These are phyloP conservation scores for Elsinoe australis DNA, from an alignment of 2,329 filamentous ascomycete species.

Conservation along the genomic window DNA sequence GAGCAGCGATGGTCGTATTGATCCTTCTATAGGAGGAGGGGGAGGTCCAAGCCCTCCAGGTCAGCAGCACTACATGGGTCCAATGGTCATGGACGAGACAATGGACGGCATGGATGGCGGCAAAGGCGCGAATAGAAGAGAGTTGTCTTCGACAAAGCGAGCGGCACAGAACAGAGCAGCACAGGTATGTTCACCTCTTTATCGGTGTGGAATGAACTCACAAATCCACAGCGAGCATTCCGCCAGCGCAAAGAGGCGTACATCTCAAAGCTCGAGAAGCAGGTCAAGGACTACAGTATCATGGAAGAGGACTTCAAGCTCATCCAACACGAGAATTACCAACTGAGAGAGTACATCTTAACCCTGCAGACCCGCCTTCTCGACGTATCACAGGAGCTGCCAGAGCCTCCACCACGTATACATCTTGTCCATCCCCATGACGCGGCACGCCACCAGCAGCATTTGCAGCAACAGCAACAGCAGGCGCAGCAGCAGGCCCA, in stretches of 20 bases:
- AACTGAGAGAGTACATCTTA: constrained; percentile 85
- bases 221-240: constrained; percentile 67
- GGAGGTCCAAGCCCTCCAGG: constrained; percentile 19
- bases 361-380: constrained; percentile 79
- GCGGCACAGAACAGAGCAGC: constrained; percentile 94
- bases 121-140: constrained; percentile 69
- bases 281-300: constrained; percentile 71
- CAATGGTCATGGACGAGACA: constrained; percentile 47
- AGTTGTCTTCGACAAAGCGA: constrained; percentile 90
- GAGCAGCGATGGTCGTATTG: constrained; percentile 27
- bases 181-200: constrained; percentile 55
- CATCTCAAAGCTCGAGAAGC: constrained; percentile 93
- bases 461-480: constrained; percentile 19
- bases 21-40: constrained; percentile 19
- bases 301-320: constrained; percentile 71
- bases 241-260: constrained; percentile 96
- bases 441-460: constrained; percentile 3
- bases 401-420: constrained; percentile 72
- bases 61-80: constrained; percentile 49
- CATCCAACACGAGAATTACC: constrained; percentile 83
- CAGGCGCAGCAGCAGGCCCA: constrained; percentile 23
- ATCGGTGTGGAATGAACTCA: not conserved
- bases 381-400: constrained; percentile 74
- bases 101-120: constrained; percentile 44
- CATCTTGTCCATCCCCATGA: constrained; percentile 52